Percentiles rank a stretch among this genome's conserved stretches.
These are phyloP conservation scores for Plasmodium vinckei DNA, from an alignment of 169 alveolate genomes.

Conservation along the genomic window DNA sequence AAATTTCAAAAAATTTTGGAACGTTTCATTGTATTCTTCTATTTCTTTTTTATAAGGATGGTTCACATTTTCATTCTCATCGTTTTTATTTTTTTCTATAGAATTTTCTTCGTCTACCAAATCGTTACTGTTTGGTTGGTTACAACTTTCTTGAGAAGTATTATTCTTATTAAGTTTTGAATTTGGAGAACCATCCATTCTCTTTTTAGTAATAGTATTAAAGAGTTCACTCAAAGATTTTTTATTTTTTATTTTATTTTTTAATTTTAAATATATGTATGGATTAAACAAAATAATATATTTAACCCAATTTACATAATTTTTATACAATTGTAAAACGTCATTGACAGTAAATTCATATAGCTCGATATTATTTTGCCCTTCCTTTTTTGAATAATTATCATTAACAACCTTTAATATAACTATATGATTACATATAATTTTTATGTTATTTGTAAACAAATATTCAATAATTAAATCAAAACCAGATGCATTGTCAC, in stretches of 20 bases:
- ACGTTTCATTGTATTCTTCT: conserved; percentile 9
- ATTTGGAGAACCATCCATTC: not conserved
- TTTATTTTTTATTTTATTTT: conserved; percentile 14
- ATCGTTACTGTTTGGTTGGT: too few relatives aligned
- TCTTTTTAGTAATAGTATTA: conserved; percentile 21
- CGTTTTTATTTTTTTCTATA: not conserved
- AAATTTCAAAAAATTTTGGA: conserved; percentile 28
- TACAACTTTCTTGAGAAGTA: not conserved
- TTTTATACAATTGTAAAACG: conserved; percentile 19
- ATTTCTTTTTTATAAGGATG: conserved; percentile 1
- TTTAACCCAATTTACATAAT: conserved; percentile 54
- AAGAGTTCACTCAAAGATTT: conserved; percentile 24
- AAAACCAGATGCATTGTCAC: conserved; percentile 25
- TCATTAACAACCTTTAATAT: conserved; percentile 37
- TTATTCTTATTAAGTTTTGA: not conserved
- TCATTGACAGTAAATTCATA: conserved; percentile 18
- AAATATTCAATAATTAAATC: conserved; percentile 23
- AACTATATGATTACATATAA: conserved; percentile 1
- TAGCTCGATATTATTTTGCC: not conserved
- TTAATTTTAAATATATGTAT: conserved; percentile 19
- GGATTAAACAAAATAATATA: conserved; percentile 58
- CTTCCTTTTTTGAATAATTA: conserved; percentile 6
- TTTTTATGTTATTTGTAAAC: conserved; percentile 34
- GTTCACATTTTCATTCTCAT: not conserved
- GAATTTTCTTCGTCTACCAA: too few relatives aligned